These are phyloP conservation scores for Rutstroemia sp. DNA, from an alignment of 2,329 filamentous ascomycete genomes.

Conservation along the genomic window DNA sequence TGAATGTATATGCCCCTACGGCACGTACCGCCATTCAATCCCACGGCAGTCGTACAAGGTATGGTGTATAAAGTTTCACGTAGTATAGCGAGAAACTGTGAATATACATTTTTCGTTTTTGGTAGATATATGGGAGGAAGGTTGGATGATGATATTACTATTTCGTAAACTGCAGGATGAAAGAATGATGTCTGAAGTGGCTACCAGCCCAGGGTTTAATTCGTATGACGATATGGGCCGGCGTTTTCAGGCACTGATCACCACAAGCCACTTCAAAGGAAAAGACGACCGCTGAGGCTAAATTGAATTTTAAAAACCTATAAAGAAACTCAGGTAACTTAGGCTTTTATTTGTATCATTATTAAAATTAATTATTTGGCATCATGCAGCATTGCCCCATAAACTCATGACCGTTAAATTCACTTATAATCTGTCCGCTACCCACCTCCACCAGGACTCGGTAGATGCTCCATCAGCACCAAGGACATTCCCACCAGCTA, in stretches of 20 bases:
- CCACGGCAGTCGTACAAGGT: not conserved
- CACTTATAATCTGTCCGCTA: slow-evolving; percentile 62
- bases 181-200: too few species aligned
- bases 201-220: too few species aligned
- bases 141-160: too few species aligned
- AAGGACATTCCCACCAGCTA: slow-evolving; percentile 66
- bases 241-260: too few species aligned
- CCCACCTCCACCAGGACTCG: slow-evolving; percentile 86
- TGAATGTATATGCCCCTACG: too few species aligned
- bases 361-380: not conserved
- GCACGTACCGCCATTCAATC: not conserved
- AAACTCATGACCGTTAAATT: not conserved
- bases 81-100: not conserved
- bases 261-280: too few species aligned
- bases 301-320: not conserved
- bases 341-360: not conserved
- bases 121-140: too few species aligned
- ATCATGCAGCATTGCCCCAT: not conserved
- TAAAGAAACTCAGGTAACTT: not conserved
- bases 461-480: slow-evolving; percentile 59
- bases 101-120: not conserved
- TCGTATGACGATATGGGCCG: too few species aligned
- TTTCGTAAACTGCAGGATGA: too few species aligned
- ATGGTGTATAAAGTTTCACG: not conserved
- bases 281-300: too few species aligned